phyloP scores from a whole-genome alignment of 176 grass and related monocot genomes.

The Triticum dicoccoides region DNA sequence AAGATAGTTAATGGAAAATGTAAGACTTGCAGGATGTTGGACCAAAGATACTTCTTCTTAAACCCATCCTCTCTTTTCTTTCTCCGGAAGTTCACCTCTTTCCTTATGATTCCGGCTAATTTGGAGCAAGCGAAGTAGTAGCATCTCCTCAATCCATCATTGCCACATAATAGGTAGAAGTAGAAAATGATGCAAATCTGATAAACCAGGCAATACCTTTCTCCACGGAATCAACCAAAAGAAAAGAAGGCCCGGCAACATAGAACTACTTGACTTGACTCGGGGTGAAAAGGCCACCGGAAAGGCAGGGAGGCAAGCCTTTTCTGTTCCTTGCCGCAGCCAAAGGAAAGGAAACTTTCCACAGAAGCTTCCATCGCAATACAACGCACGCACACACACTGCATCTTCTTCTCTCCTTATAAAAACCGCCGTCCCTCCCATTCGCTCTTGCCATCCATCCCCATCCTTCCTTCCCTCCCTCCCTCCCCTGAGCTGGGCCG shows the following conservation, averaged over 20 bases:
- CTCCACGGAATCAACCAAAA: not conserved
- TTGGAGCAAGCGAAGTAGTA: not conserved
- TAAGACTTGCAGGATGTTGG: too few species aligned
- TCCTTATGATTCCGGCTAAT: not conserved
- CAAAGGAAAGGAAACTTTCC: constrained; percentile 3
- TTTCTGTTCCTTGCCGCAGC: constrained; percentile 23
- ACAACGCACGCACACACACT: not conserved
- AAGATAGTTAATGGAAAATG: too few species aligned
- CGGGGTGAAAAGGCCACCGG: constrained; percentile 11
- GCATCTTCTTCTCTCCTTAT: not conserved
- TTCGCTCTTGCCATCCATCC: not conserved
- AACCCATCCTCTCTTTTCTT: not conserved
- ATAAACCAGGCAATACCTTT: constrained; percentile 20
- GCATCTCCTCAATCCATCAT: too few species aligned
- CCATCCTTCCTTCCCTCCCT: not conserved
- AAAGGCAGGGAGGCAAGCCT: constrained; percentile 1
- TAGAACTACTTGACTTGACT: not conserved
- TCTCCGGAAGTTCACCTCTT: not conserved
- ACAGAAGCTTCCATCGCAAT: constrained; percentile 2
- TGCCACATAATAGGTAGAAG: too few species aligned
- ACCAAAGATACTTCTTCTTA: not conserved
- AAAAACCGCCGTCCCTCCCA: constrained; percentile 26
- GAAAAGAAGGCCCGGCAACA: not conserved
- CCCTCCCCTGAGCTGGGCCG: not conserved
- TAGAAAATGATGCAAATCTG: constrained; percentile 6